Base-by-base conservation (phyloP, 306 rosid genomes). In the Senna tora region DNA sequence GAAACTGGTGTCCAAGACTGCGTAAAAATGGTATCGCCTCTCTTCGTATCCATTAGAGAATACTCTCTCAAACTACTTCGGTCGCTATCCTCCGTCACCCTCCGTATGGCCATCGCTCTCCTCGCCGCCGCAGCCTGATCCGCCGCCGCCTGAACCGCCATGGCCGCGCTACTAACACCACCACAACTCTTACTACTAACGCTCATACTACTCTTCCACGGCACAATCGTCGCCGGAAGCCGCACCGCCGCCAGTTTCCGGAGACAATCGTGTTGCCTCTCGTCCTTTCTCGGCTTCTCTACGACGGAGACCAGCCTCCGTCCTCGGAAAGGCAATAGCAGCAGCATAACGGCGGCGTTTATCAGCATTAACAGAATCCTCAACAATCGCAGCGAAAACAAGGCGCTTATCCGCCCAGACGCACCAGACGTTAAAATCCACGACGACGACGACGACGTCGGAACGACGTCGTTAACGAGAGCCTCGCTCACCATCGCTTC, bases 11-110 rank as follows among this genome's bases (percentile, higher is more conserved):
- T 68, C 99, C 99, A 91, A 20, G 87, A 83, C 73, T 89, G 97
- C 2, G 97, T 89, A 73, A 94, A 94, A 47, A 91, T 83, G n/a
- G 79, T 79, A 60, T 86, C 90, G 22, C 93, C 93, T 69, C 95
- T 85, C 4, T 55, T 74, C 11, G 88, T 80, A 11, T 69, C 76
- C 6, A 89, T 84, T 34, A 94, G 81, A 47, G 74, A 77, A 78
- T 70, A 91, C 3, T 81, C 91, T 75, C 96, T 77, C 19, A 81
- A 45, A 19, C 54, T 64, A 75, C 30, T 77, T 16, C 47, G 52
- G 69, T 77, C 83, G 5, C 55, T 76, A 72, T 94, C 96, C 73
- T 82, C 86, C 41, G 65, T 21, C 51, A 94, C 88, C 51, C 95
- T 86, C 66, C 63, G 72, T 41, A 85, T 79, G 1, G 97, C 96